Evolutionary conservation across 768 basidiomycete genomes (phyloP).

Genomic region (Phanerodontia chrysosporium): DNA sequence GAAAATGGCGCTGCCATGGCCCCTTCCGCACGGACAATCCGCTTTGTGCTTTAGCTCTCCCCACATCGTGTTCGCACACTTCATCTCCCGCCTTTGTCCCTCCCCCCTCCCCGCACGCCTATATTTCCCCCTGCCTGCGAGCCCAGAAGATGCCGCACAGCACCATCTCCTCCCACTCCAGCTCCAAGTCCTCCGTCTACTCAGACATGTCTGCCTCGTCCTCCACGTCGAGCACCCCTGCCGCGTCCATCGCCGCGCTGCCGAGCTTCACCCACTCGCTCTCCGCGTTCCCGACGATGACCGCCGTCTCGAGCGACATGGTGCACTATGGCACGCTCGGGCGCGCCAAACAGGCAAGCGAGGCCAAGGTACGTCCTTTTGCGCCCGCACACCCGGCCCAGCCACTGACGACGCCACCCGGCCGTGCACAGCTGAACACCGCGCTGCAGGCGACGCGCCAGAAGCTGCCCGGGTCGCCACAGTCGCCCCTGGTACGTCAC

Average conservation of each 20-base stretch:
- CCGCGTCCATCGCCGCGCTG: conserved; percentile 20
- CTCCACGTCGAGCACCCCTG: neutral
- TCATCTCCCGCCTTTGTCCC: conserved; percentile 1
- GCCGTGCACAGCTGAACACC: conserved; percentile 19
- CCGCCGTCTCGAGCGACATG: conserved; percentile 26
- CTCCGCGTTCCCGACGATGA: conserved; percentile 26
- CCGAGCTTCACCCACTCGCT: conserved; percentile 28
- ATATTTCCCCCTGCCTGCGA: neutral
- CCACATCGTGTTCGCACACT: neutral
- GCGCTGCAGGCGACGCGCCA: conserved; percentile 23
- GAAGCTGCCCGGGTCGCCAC: conserved; percentile 14
- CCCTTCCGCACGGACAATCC: conserved; percentile 8
- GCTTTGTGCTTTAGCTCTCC: neutral
- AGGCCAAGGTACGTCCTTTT: conserved; percentile 22
- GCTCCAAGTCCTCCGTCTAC: conserved; percentile 11
- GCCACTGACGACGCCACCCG: neutral
- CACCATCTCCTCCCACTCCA: conserved; percentile 14
- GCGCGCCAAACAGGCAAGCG: conserved; percentile 22
- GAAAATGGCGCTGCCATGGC: conserved; percentile 11
- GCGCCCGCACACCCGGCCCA: conserved; percentile 3
- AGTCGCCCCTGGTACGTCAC: conserved; percentile 4
- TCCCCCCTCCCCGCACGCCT: neutral
- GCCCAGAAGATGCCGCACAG: conserved; percentile 12
- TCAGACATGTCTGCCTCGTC: conserved; percentile 4
- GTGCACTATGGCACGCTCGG: conserved; percentile 23